phyloP scores from a whole-genome alignment of 208 protist species.

The Trypanosomatidae sp. region DNA sequence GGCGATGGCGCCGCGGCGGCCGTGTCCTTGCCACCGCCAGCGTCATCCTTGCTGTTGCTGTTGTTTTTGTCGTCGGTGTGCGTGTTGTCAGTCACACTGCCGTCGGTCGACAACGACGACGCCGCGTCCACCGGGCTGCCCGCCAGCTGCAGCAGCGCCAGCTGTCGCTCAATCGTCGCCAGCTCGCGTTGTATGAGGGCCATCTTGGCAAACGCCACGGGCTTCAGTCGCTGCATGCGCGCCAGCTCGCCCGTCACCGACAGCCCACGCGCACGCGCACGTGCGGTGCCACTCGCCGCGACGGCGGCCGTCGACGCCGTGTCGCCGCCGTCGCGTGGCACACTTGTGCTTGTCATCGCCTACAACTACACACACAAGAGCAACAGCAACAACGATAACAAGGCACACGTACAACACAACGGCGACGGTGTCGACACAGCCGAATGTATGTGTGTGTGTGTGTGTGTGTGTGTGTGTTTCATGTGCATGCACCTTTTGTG shows the following conservation, averaged over 20 bases:
- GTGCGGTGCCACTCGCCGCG: no score
- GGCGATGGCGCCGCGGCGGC: conserved; percentile 1
- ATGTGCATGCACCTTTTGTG: no score
- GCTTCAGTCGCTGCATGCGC: conserved; percentile 17
- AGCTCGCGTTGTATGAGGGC: conserved; percentile 64
- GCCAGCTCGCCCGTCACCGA: conserved; percentile 5
- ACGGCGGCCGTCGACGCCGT: neutral
- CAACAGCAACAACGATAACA: no score
- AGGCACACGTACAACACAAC: no score
- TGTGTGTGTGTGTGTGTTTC: conserved; percentile 2
- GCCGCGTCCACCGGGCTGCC: no score
- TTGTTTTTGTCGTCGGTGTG: neutral
- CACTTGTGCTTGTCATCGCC: neutral
- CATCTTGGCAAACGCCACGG: conserved; percentile 59
- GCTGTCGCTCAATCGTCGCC: conserved; percentile 42
- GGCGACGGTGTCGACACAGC: no score
- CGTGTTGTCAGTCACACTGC: neutral
- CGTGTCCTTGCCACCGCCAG: neutral
- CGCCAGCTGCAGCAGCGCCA: conserved; percentile 19
- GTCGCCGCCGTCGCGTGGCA: conserved; percentile 1
- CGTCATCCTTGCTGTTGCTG: conserved; percentile 9
- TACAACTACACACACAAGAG: neutral
- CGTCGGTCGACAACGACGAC: no score
- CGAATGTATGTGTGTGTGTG: conserved; percentile 1
- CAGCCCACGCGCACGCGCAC: no score